phyloP scores from a whole-genome alignment of 2,329 filamentous ascomycete genomes.

The Fusarium dimerum region DNA sequence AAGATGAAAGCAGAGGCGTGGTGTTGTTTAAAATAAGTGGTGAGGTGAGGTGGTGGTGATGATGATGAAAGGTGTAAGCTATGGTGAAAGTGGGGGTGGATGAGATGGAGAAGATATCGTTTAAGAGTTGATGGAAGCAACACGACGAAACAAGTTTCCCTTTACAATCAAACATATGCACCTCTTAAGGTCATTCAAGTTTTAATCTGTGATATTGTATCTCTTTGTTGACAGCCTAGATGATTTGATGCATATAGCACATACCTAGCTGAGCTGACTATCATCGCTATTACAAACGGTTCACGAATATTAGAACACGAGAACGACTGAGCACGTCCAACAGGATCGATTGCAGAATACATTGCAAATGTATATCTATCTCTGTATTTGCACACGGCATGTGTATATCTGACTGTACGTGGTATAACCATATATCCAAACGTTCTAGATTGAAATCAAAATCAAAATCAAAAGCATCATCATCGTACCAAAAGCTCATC shows the following conservation, averaged over 20 bases:
- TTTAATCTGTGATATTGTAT: too few species aligned
- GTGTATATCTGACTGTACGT: neutral
- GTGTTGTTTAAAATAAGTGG: neutral
- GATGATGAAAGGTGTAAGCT: constrained; percentile 1
- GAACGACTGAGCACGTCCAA: neutral
- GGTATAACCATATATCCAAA: neutral
- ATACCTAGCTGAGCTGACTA: too few species aligned
- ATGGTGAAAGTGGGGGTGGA: neutral
- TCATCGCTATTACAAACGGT: too few species aligned
- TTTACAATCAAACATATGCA: too few species aligned
- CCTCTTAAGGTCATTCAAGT: too few species aligned
- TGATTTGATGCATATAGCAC: too few species aligned
- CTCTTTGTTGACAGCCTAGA: too few species aligned
- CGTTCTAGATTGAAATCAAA: neutral
- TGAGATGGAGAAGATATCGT: neutral
- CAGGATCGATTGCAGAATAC: neutral
- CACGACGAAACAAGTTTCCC: neutral
- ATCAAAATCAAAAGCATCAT: constrained; percentile 10
- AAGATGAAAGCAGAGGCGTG: neutral
- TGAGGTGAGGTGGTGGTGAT: constrained; percentile 5
- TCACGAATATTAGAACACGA: neutral
- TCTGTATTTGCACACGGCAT: neutral
- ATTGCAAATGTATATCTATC: neutral
- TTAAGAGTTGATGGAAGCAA: neutral
- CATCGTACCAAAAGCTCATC: constrained; percentile 22